These are phyloP conservation scores for Chalaropsis ovoidea DNA, from an alignment of 2,329 filamentous ascomycete species.

Conservation along the genomic window DNA sequence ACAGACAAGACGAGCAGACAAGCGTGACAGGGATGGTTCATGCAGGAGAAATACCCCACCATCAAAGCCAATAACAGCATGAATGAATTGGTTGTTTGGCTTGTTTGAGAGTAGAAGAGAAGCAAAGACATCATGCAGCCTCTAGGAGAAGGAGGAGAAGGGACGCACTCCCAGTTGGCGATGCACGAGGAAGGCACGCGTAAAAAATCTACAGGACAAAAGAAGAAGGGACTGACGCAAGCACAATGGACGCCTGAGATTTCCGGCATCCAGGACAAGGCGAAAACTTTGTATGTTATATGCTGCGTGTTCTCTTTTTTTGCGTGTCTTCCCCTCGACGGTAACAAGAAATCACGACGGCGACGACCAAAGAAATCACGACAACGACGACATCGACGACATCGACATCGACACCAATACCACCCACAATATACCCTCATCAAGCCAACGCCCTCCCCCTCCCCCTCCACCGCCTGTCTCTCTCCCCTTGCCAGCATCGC, in stretches of 20 bases:
- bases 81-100: not conserved
- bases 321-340: no score
- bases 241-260: no score
- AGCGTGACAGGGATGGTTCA: conserved; percentile 1
- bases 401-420: not conserved
- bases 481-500: not conserved
- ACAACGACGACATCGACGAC: no score
- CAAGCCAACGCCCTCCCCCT: not conserved
- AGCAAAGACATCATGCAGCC: conserved; percentile 4
- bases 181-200: no score
- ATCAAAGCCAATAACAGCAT: not conserved
- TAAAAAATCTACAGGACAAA: no score
- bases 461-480: not conserved
- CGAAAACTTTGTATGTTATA: no score
- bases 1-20: not conserved
- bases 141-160: not conserved
- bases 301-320: no score
- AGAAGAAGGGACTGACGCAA: no score
- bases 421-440: not conserved
- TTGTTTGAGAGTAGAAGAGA: not conserved
- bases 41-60: conserved; percentile 6
- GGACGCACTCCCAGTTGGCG: not conserved
- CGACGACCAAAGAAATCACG: no score
- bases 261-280: no score
- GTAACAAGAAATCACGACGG: no score